phyloP scores from a whole-genome alignment of 169 alveolate genomes.

The Plasmodium vivax region DNA sequence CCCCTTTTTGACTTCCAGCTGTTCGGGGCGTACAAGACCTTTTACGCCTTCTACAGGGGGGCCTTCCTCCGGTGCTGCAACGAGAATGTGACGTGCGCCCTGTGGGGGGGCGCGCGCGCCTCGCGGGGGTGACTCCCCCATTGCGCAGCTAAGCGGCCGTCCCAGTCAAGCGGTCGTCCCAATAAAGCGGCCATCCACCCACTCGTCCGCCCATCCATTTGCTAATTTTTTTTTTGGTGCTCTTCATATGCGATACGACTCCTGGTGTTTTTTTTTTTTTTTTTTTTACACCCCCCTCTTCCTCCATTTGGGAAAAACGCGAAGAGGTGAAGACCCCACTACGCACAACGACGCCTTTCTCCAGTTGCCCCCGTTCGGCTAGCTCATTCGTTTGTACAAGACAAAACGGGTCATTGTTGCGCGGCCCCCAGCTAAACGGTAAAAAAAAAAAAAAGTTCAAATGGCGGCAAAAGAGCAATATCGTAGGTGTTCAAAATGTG shows the following conservation, averaged over 20 bases:
- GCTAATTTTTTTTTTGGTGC: neutral
- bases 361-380: neutral
- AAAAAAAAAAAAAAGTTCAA: neutral
- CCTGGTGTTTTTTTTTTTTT: neutral
- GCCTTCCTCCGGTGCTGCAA: constrained; percentile 40
- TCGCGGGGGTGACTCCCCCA: neutral
- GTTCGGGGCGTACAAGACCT: constrained; percentile 26
- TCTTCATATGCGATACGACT: neutral
- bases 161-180: neutral
- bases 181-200: neutral
- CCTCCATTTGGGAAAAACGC: neutral
- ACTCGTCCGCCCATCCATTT: neutral
- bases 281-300: too few species aligned
- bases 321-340: neutral
- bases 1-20: constrained; percentile 54
- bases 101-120: neutral
- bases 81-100: constrained; percentile 9
- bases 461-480: neutral
- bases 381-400: neutral
- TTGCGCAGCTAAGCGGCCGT: neutral
- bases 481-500: neutral
- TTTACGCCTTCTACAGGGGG: constrained; percentile 34
- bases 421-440: neutral
- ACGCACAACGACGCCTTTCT: neutral
- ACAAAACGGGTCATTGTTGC: neutral